phyloP scores from a whole-genome alignment of 805 yeast genomes.

The Kodamaea leandrae region DNA sequence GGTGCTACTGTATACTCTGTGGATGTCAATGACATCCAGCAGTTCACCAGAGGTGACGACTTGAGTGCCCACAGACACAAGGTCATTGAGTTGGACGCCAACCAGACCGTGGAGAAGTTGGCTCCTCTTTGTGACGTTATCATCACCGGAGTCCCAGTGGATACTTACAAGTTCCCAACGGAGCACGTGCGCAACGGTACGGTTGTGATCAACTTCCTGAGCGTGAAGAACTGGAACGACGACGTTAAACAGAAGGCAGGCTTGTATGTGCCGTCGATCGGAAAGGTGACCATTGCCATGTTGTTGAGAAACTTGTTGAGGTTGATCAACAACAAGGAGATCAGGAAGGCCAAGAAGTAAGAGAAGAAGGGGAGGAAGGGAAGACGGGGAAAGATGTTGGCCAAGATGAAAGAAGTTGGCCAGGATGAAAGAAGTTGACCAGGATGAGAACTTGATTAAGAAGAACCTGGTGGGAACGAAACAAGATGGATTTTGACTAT shows the following conservation, averaged over 20 bases:
- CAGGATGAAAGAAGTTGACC: too few relatives aligned
- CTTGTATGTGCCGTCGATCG: slow-evolving; percentile 90
- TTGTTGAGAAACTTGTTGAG: slow-evolving; percentile 83
- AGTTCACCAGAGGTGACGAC: slow-evolving; percentile 93
- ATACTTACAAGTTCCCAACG: slow-evolving; percentile 80
- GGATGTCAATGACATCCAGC: slow-evolving; percentile 83
- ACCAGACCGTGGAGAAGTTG: slow-evolving; percentile 57
- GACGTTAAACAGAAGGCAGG: slow-evolving; percentile 84
- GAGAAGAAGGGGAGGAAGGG: background rate
- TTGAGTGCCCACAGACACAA: slow-evolving; percentile 77
- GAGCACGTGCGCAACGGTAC: slow-evolving; percentile 83
- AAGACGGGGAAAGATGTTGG: background rate
- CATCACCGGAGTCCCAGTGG: slow-evolving; percentile 93
- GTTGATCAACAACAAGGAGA: slow-evolving; percentile 62
- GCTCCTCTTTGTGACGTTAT: slow-evolving; percentile 82
- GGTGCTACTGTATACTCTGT: slow-evolving; percentile 96
- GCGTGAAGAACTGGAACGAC: slow-evolving; percentile 82
- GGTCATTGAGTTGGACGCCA: slow-evolving; percentile 55
- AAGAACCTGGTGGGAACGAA: too few relatives aligned
- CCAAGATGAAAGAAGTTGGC: too few relatives aligned
- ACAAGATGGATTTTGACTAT: too few relatives aligned
- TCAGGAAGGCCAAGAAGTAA: slow-evolving; percentile 19
- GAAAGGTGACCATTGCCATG: slow-evolving; percentile 96
- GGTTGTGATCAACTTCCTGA: slow-evolving; percentile 84
- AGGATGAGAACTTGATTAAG: too few relatives aligned